Conservation (phyloP, 164 flowering plant species). For the Chloranthus sessilifolius region DNA sequence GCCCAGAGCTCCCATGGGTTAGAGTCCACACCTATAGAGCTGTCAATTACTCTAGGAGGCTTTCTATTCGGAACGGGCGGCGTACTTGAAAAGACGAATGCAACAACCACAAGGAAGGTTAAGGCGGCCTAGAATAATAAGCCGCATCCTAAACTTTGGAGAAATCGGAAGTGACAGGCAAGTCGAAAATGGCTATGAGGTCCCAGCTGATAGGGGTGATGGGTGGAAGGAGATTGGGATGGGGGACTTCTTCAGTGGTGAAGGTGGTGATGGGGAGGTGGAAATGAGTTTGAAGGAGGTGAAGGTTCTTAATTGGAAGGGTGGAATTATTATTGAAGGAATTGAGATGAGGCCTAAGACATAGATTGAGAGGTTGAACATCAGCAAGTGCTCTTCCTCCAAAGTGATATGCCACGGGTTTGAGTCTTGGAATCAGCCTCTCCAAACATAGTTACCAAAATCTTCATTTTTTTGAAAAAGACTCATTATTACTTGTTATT, state of each 20-base stretch:
- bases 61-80: neutral
- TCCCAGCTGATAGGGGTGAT: constrained; percentile 35
- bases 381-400: too few species aligned
- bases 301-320: constrained; percentile 31
- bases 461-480: too few species aligned
- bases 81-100: neutral
- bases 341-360: constrained; percentile 58
- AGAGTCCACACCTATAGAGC: constrained; percentile 29
- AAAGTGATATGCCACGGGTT: too few species aligned
- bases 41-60: constrained; percentile 11
- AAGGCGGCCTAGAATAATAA: too few species aligned
- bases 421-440: too few species aligned
- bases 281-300: constrained; percentile 38
- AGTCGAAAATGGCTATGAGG: neutral
- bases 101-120: neutral
- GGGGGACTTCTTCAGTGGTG: constrained; percentile 38
- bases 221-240: constrained; percentile 57
- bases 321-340: constrained; percentile 56
- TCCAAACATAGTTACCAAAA: too few species aligned
- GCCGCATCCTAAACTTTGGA: neutral
- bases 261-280: constrained; percentile 30
- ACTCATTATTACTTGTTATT: too few species aligned
- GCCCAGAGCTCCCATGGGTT: constrained; percentile 39
- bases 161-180: neutral
- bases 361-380: too few species aligned